A percentile compares a stretch with the other conserved stretches of the same genome.
phyloP scores from a whole-genome alignment of 371 early-diverging fungal genomes.

The Encephalitozoon hellem region DNA sequence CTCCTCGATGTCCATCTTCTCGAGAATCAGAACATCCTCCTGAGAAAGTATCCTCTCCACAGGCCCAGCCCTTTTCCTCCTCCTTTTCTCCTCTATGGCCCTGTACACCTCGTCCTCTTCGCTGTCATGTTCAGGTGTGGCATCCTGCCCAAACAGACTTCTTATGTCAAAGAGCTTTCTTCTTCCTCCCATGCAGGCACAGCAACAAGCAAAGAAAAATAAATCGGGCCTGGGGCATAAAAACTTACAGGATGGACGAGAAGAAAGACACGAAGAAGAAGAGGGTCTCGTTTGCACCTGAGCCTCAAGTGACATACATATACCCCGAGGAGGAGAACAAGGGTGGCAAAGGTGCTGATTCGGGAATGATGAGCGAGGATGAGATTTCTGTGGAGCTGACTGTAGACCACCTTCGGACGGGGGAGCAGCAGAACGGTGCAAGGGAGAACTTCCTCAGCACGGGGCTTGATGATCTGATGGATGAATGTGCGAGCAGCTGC shows the following conservation, averaged over 20 bases:
- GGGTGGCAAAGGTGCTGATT: neutral
- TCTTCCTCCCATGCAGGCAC: neutral
- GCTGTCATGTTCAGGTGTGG: too few relatives aligned
- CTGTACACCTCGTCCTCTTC: neutral
- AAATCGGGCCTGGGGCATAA: neutral
- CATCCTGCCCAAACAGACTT: neutral
- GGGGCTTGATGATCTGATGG: neutral
- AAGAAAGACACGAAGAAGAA: conserved; percentile 25
- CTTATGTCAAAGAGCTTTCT: neutral
- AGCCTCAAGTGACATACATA: conserved; percentile 27
- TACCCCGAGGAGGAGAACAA: conserved; percentile 20
- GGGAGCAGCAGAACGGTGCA: neutral
- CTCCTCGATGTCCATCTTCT: neutral
- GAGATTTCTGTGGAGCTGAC: conserved; percentile 32
- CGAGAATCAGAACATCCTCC: neutral
- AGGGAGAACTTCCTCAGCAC: neutral
- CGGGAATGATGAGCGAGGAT: neutral
- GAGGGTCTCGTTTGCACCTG: conserved; percentile 45
- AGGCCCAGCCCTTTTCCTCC: neutral
- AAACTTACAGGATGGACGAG: conserved; percentile 25
- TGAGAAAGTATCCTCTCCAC: neutral
- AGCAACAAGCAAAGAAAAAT: neutral
- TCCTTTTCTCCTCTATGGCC: neutral
- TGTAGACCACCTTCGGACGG: neutral
- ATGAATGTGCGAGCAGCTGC: neutral